Evolutionary conservation across 1,139 yeast species (phyloP), one percentile per base, ranked within the genome.

Genomic region (Waltiozyma sp.): DNA sequence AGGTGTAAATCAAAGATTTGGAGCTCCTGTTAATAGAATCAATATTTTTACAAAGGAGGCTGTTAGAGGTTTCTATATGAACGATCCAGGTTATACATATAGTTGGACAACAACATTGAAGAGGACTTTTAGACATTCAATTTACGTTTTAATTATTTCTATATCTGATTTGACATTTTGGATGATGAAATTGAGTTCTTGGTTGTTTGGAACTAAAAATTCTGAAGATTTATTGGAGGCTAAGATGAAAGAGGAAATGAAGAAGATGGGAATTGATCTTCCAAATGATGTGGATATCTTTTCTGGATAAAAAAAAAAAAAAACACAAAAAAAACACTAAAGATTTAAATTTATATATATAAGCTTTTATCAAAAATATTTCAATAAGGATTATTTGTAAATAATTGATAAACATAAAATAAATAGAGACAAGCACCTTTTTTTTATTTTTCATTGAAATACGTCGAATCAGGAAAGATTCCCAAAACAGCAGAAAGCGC

Each of bases 11-110:
- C 76, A 75, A 50, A 65, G 64, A 43, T 75, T 75, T 58, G 87
- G 83, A 3, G 75, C 86, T 19, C 91, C 91, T 0, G 82, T 82
- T 16, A 84, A 84, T 56, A 66, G 93, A 44, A 64, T 84, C 51
- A 77, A 78, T 47, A 57, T 79, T 38, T 65, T 84, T 47, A 84
- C 86, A 1, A 58, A 62, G 31, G 75, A 75, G 46, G 83, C 85
- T 3, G 51, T 28, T 49, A 64, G 35, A 46, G 56, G 51, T 41
- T 62, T 18, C 41, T 46, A 50, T 40, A 35, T 51, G 43, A 52
- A 52, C 28, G 39, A 41, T 41, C 45, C 52, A 35, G 38, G 45
- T 13, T 15, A 44, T 28, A 39, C 36, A 16, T 40, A 40, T 7
- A 42, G 39, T 10, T 41, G 42, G 44, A 28, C 31, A 2, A 42